These are phyloP conservation scores for Oryza rufipogon DNA, from an alignment of 176 grass and related monocot species.

Conservation along the genomic window DNA sequence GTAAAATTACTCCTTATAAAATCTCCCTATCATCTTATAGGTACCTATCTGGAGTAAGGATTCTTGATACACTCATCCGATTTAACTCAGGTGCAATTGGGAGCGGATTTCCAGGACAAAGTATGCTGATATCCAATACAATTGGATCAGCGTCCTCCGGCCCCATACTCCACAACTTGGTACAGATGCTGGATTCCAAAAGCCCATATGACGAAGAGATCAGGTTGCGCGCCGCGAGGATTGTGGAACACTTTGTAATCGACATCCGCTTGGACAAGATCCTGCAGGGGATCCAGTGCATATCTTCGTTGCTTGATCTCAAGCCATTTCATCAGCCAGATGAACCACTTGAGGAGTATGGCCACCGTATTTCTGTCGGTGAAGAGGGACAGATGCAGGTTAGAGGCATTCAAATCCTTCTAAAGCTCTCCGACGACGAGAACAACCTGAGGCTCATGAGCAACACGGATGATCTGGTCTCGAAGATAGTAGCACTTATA, in stretches of 20 bases:
- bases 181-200: not conserved
- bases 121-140: not conserved
- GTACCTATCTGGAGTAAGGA: not conserved
- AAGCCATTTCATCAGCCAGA: not conserved
- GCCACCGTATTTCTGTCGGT: no score
- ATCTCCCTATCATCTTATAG: no score
- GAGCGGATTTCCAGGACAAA: not conserved
- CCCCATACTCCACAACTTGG: not conserved
- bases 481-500: no score
- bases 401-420: no score
- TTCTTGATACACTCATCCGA: not conserved
- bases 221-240: not conserved
- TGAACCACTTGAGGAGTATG: no score
- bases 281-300: not conserved
- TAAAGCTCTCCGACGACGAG: no score
- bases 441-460: no score
- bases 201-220: not conserved
- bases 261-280: not conserved
- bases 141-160: not conserved
- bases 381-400: no score
- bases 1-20: no score
- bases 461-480: no score
- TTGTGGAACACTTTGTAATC: not conserved
- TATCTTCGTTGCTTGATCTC: not conserved
- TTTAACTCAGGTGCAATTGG: no score